Base-by-base conservation (phyloP, 371 early-diverging fungal species). In the Chytridium lagenaria region DNA sequence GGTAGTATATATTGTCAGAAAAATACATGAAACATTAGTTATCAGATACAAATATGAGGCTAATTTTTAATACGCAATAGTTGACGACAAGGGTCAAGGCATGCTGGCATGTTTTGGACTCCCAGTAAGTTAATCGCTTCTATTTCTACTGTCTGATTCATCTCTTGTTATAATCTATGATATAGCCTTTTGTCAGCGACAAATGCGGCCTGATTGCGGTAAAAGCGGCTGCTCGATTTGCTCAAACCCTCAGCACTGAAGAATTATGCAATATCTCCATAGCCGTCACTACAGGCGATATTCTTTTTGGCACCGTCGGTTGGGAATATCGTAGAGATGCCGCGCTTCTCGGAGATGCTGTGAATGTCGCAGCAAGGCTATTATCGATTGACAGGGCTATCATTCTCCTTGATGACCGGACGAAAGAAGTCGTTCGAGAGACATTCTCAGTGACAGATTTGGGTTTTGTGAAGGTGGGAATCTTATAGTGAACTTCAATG, bases 51-150 rank as follows among this genome's bases (percentile, higher is more conserved):
- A n/a, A n/a, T n/a, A n/a, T 30, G 26, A 57, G 26, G 57, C 57
- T n/a, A 12, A 30, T 7, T n/a, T 15, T 57, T 44, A 19, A 44
- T 44, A 12, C n/a, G n/a, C n/a, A n/a, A n/a, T 57, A 63, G 64
- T 66, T 22, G 67, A 66, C 28, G 67, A 66, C 28, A 66, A 66
- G 38, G 67, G 67, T 28, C 67, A 66, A 23, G 28, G 22, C n/a
- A 40, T 66, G 67, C 49, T 66, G n/a, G 38, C 22, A 15, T 44
- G 38, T 19, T 66, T 66, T 28, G 67, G 67, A 37, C 49, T 66
- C 5, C 67, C 67, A 34, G 63, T 63, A 12, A 63, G 31, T 23
- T 34, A 30, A 23, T 31, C n/a, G 49, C 49, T 15, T 49, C 49
- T 22, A 22, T 22, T 49, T 49, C 10, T 49, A 49, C 15, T 22